Base-by-base conservation (phyloP, 1,284 basidiomycete species). In the Hypsizygus ulmarius region DNA sequence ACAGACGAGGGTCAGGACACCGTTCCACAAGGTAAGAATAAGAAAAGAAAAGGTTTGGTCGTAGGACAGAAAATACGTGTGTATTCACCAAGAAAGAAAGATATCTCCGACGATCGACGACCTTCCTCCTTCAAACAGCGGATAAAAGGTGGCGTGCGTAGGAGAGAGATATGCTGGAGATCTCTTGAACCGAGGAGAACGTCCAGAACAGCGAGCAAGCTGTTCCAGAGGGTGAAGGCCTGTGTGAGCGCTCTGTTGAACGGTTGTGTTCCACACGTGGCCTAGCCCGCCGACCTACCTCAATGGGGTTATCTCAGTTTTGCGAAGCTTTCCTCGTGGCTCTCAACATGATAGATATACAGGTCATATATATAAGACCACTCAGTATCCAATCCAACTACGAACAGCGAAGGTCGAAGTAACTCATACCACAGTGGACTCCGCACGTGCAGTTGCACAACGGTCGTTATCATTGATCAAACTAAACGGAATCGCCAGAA, bases 211-310 rank as follows among this genome's bases (percentile, higher is more conserved):
- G 42, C 38, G 51, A 51, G 45, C 14, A 55, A 46, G 53, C 53
- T 39, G 35, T 52, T 55, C 32, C 43, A 44, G 57, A 52, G 47
- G 37, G 52, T n/a, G n/a, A n/a, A n/a, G n/a, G n/a, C n/a, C n/a
- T n/a, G n/a, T 53, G 55, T 53, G 53, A 59, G 52, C 54, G 58
- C 51, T 54, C 50, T 56, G 54, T 59, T 56, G 55, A 55, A 56
- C 51, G 56, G 54, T 53, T 59, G 45, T 54, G 57, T 39, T 56
- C 61, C 57, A 65, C 66, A 68, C 66, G 67, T 69, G 65, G 61
- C 62, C 64, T 58, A 53, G 37, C 55, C 54, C 53, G 41, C 59
- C 59, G 48, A 59, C 52, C 55, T 57, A 55, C 52, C 58, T 56
- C 55, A 59, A 58, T 57, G 38, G 49, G 57, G 56, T 37, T 53